These are phyloP conservation scores for Podospora pseudoanserina DNA, from an alignment of 495 filamentous ascomycete species.

Conservation along the genomic window DNA sequence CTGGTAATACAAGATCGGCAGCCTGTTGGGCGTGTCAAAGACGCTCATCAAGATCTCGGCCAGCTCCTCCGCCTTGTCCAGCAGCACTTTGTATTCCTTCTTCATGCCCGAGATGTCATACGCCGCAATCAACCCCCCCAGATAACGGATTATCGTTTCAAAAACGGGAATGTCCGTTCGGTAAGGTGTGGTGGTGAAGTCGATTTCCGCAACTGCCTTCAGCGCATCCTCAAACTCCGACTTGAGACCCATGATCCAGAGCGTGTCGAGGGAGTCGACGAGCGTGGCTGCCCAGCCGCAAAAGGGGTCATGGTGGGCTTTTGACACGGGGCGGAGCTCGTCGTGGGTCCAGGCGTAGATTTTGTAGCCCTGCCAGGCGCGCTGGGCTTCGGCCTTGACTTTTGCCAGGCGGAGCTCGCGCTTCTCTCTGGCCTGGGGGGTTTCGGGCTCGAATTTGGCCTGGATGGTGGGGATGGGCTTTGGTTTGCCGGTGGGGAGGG, in stretches of 20 bases:
- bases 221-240: constrained; percentile 87
- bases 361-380: constrained; percentile 81
- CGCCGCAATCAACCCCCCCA: constrained; percentile 78
- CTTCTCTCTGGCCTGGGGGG: constrained; percentile 53
- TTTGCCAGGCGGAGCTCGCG: constrained; percentile 60
- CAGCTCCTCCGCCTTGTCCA: constrained; percentile 85
- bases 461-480: constrained; percentile 75
- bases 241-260: constrained; percentile 94
- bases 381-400: constrained; percentile 73
- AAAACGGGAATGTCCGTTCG: constrained; percentile 68
- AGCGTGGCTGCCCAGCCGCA: constrained; percentile 93
- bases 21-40: constrained; percentile 95
- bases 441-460: constrained; percentile 62
- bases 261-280: constrained; percentile 87
- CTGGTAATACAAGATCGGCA: constrained; percentile 83
- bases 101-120: constrained; percentile 68
- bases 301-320: constrained; percentile 67
- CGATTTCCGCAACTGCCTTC: constrained; percentile 70
- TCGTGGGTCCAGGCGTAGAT: constrained; percentile 79
- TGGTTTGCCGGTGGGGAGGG: constrained; percentile 66
- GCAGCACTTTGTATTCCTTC: constrained; percentile 55
- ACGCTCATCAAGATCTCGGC: constrained; percentile 85
- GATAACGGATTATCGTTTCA: constrained; percentile 83
- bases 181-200: constrained; percentile 74
- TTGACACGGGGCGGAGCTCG: constrained; percentile 70